Conservation (phyloP, 208 protist genomes). For the Leptomonas pyrrhocoris region DNA sequence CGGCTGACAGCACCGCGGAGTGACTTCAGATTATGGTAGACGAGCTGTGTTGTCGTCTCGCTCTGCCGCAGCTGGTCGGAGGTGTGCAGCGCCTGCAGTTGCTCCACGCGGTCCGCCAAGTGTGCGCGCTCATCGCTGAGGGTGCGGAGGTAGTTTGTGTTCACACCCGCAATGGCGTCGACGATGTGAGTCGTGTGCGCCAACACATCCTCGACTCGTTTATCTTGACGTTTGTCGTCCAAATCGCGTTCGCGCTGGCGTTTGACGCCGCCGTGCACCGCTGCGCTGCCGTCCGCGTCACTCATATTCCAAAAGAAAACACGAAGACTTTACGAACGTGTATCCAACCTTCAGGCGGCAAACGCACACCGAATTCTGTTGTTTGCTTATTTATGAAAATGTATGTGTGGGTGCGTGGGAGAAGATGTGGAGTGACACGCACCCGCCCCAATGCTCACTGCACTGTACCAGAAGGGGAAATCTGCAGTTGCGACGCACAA, state of each 20-base stretch:
- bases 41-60: conserved; percentile 7
- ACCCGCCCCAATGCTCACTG: too few species aligned
- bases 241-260: conserved; percentile 28
- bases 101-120: conserved; percentile 2
- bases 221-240: conserved; percentile 20
- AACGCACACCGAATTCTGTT: too few species aligned
- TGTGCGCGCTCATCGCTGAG: conserved; percentile 25
- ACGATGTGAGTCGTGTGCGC: conserved; percentile 35
- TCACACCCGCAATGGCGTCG: conserved; percentile 28
- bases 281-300: not conserved
- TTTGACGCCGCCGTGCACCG: conserved; percentile 8
- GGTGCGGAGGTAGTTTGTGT: conserved; percentile 21
- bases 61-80: conserved; percentile 1
- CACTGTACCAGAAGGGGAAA: too few species aligned
- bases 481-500: too few species aligned
- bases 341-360: too few species aligned
- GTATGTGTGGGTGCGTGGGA: too few species aligned
- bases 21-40: conserved; percentile 14
- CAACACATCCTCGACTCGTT: conserved; percentile 36
- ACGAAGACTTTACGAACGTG: too few species aligned
- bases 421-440: too few species aligned
- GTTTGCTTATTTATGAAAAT: too few species aligned
- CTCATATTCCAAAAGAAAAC: not conserved
- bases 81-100: conserved; percentile 20
- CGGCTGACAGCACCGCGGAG: conserved; percentile 13